phyloP scores from a whole-genome alignment of 2,329 filamentous ascomycete species.

The Anthostomella pinea region DNA sequence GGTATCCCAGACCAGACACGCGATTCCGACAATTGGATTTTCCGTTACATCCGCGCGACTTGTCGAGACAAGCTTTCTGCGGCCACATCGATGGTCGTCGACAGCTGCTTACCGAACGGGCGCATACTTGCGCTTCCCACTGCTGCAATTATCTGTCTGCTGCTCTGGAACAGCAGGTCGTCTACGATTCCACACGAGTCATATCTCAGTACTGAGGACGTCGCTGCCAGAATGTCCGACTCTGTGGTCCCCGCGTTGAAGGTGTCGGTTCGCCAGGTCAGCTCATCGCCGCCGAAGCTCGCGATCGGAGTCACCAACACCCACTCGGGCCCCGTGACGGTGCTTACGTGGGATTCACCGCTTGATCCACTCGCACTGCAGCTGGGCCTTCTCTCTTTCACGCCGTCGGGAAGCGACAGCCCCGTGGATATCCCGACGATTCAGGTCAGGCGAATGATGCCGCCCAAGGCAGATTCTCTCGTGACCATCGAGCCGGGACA shows the following conservation, averaged over 20 bases:
- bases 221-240: slow-evolving; percentile 19
- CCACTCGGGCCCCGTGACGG: slow-evolving; percentile 35
- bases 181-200: slow-evolving; percentile 2
- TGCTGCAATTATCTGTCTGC: slow-evolving; percentile 11
- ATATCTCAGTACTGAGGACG: slow-evolving; percentile 2
- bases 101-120: slow-evolving; percentile 10
- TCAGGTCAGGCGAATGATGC: slow-evolving; percentile 40
- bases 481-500: slow-evolving; percentile 39
- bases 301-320: slow-evolving; percentile 40
- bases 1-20: too few relatives aligned
- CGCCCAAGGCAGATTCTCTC: slow-evolving; percentile 37
- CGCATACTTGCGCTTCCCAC: slow-evolving; percentile 15
- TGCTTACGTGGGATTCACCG: slow-evolving; percentile 44
- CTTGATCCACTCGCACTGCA: slow-evolving; percentile 41
- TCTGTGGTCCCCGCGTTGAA: slow-evolving; percentile 23
- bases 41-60: too few relatives aligned
- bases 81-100: slow-evolving; percentile 13
- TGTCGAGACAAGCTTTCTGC: too few relatives aligned
- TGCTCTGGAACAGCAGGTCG: slow-evolving; percentile 15
- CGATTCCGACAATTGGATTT: too few relatives aligned
- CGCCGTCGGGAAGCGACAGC: slow-evolving; percentile 30
- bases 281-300: slow-evolving; percentile 31
- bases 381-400: slow-evolving; percentile 41
- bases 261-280: slow-evolving; percentile 28
- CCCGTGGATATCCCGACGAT: slow-evolving; percentile 38